phyloP scores from a whole-genome alignment of 257 asterid genomes.

The Solanum lignicaule region DNA sequence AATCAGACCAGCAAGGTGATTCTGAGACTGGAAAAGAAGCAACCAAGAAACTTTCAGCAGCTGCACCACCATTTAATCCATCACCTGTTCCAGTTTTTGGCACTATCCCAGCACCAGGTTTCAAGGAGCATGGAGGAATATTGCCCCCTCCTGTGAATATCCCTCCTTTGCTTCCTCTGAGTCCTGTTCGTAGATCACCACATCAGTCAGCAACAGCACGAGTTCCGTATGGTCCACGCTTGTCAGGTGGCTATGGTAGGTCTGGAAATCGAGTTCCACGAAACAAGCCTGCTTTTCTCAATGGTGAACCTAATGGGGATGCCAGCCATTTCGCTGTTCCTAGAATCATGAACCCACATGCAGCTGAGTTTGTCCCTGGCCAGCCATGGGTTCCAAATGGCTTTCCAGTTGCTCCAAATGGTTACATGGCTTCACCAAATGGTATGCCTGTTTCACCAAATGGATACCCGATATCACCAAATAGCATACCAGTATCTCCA shows the following conservation, averaged over 20 bases:
- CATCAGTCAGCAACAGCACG: slow-evolving; percentile 74
- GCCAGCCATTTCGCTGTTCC: slow-evolving; percentile 40
- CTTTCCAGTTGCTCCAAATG: slow-evolving; percentile 49
- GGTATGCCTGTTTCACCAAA: slow-evolving; percentile 28
- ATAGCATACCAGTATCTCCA: slow-evolving; percentile 27
- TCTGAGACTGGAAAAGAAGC: slow-evolving; percentile 47
- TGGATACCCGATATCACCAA: slow-evolving; percentile 17
- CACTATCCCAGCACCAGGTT: slow-evolving; percentile 40
- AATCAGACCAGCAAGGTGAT: slow-evolving; percentile 40
- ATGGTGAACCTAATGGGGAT: slow-evolving; percentile 45
- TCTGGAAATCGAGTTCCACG: slow-evolving; percentile 52
- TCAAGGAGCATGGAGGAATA: slow-evolving; percentile 64
- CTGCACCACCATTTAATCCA: slow-evolving; percentile 82
- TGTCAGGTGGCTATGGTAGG: slow-evolving; percentile 62
- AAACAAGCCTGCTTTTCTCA: slow-evolving; percentile 43
- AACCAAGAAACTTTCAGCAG: slow-evolving; percentile 66
- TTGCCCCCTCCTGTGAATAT: slow-evolving; percentile 59
- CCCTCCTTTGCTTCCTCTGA: slow-evolving; percentile 43
- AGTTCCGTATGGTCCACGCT: slow-evolving; percentile 78
- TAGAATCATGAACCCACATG: slow-evolving; percentile 71
- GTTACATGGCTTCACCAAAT: slow-evolving; percentile 38
- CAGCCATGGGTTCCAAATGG: slow-evolving; percentile 71
- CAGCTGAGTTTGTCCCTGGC: slow-evolving; percentile 64
- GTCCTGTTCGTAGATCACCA: slow-evolving; percentile 61
- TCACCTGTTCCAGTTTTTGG: slow-evolving; percentile 45